phyloP scores from a whole-genome alignment of 2,329 filamentous ascomycete species.

The Aspergillus candidus region DNA sequence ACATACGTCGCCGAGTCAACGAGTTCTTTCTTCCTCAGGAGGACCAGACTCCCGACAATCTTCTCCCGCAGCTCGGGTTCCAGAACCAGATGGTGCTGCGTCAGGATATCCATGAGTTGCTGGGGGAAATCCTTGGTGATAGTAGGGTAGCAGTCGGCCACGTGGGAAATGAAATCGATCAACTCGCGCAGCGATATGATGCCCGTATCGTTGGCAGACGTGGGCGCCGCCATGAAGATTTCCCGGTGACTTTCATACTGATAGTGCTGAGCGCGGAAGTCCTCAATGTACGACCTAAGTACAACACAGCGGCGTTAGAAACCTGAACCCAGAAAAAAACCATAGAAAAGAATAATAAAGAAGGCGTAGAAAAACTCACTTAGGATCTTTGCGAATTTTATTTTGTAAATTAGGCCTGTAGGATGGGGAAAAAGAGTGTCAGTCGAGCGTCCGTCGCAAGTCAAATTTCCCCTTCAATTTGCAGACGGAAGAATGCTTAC shows the following conservation, averaged over 20 bases:
- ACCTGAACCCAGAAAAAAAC: neutral
- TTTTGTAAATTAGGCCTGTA: slow-evolving; percentile 75
- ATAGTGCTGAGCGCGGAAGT: slow-evolving; percentile 80
- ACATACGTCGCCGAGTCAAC: slow-evolving; percentile 68
- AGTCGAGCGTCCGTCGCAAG: slow-evolving; percentile 15
- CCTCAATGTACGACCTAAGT: slow-evolving; percentile 73
- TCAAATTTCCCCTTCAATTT: slow-evolving; percentile 3
- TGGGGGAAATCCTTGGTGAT: slow-evolving; percentile 70
- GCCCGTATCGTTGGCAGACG: slow-evolving; percentile 68
- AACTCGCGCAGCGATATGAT: slow-evolving; percentile 82
- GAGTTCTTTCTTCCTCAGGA: slow-evolving; percentile 85
- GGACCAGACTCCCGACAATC: slow-evolving; percentile 80
- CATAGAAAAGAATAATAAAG: too few relatives aligned
- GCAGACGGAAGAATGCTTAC: slow-evolving; percentile 38
- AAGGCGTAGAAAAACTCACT: slow-evolving; percentile 43
- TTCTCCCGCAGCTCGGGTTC: slow-evolving; percentile 87
- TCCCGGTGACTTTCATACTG: slow-evolving; percentile 89
- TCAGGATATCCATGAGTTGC: slow-evolving; percentile 74
- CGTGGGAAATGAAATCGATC: slow-evolving; percentile 88
- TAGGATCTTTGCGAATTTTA: slow-evolving; percentile 82
- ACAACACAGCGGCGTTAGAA: neutral
- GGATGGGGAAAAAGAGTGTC: slow-evolving; percentile 15
- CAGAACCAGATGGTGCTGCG: slow-evolving; percentile 73
- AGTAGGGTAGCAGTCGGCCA: slow-evolving; percentile 85
- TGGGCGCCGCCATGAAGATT: slow-evolving; percentile 80